Evolutionary conservation across 2,329 filamentous ascomycete species (phyloP), one percentile per base, ranked within the genome.

Genomic region (Colletotrichum sp.): DNA sequence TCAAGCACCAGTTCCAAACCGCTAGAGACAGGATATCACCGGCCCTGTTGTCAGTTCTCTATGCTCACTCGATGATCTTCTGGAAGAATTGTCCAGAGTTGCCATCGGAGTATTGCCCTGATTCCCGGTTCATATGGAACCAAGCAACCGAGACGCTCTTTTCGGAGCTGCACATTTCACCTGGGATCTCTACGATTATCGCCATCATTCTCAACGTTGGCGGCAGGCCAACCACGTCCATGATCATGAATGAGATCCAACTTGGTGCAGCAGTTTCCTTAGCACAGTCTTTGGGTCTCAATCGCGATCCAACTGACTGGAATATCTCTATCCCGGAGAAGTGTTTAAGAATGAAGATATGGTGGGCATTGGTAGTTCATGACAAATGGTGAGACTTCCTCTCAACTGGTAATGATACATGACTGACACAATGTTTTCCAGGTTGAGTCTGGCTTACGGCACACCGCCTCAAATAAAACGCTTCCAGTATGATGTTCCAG

Each of bases 121-220:
- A 93, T 79, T 85, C 87, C 60, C 88, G 90, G 32, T 93, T 92
- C 79, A 88, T 91, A 12, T 92, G 92, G 87, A 93, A 93, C 75
- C 86, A 92, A 73, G 91, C 91, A 6, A 90, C 88, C 18, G 90
- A 90, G 69, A 90, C 91, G 1, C 84, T 92, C 5, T 91, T 92
- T 75, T 90, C 88, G 0, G 91, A 93, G 72, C 87, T 92, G 8
- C 88, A 91, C 61, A 86, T 91, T 3, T 89, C 89, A 0, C 91
- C 91, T 0, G 90, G 91, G 1, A 84, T 93, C 59, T 90, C 91
- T 1, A 91, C 90, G 2, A 88, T 93, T 36, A 87, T 89, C 28
- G 89, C 91, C 2, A 88, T 90, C 6, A 81, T 93, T 13, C 85
- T 93, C 13, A 92, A 93, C 77, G 83, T 93, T 2, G 89, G 89